phyloP scores from a whole-genome alignment of 2,329 filamentous ascomycete genomes.

The Phaeosphaeriaceae sp. region DNA sequence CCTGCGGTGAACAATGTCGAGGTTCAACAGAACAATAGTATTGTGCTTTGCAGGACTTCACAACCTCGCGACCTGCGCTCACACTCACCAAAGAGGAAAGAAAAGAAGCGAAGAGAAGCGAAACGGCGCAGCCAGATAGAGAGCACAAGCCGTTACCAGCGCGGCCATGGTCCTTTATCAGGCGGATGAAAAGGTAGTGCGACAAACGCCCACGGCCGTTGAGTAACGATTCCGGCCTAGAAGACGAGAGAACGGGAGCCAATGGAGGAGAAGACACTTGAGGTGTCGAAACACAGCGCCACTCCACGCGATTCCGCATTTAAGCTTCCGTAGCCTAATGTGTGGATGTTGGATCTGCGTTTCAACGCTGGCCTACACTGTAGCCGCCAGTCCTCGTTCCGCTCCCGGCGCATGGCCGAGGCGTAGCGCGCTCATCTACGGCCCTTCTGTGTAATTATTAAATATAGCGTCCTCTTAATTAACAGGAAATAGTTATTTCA shows the following conservation, averaged over 20 bases:
- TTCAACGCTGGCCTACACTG: conserved; percentile 44
- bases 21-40: conserved; percentile 25
- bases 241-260: conserved; percentile 38
- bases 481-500: conserved; percentile 17
- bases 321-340: conserved; percentile 43
- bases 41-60: conserved; percentile 35
- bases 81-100: conserved; percentile 23
- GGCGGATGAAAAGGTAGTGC: conserved; percentile 34
- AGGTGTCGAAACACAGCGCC: conserved; percentile 46
- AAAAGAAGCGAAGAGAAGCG: conserved; percentile 23
- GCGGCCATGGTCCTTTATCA: conserved; percentile 40
- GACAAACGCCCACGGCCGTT: conserved; percentile 36
- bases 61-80: conserved; percentile 21
- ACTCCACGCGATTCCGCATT: conserved; percentile 39
- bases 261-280: conserved; percentile 37
- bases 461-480: conserved; percentile 12
- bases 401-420: conserved; percentile 31
- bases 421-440: conserved; percentile 36
- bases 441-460: conserved; percentile 21
- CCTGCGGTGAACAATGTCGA: conserved; percentile 1
- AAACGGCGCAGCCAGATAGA: conserved; percentile 20
- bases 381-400: conserved; percentile 43
- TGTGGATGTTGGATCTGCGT: conserved; percentile 43
- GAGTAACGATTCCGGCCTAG: conserved; percentile 26
- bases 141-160: conserved; percentile 21